Conservation (phyloP, 2,329 filamentous ascomycete genomes). For the Alternaria sp. region DNA sequence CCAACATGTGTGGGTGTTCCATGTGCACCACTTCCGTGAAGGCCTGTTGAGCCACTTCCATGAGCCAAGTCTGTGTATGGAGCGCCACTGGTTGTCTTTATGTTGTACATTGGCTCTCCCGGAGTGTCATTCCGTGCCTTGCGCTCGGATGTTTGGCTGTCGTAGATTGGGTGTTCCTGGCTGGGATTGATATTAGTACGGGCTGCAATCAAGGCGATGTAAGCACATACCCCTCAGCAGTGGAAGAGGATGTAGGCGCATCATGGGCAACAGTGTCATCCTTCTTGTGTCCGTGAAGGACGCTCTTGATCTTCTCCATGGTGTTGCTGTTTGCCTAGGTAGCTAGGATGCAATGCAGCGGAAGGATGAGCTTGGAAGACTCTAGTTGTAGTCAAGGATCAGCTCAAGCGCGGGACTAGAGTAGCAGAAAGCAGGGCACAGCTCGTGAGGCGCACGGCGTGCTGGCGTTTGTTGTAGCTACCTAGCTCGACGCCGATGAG, state of each 20-base stretch:
- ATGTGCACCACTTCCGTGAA: slow-evolving; percentile 6
- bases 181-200: slow-evolving; percentile 10
- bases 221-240: slow-evolving; percentile 12
- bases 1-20: slow-evolving; percentile 8
- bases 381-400: slow-evolving; percentile 11
- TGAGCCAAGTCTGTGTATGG: slow-evolving; percentile 19
- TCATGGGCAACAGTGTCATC: slow-evolving; percentile 36
- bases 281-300: slow-evolving; percentile 45
- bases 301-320: slow-evolving; percentile 56
- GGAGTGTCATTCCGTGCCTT: slow-evolving; percentile 4
- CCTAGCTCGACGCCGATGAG: slow-evolving; percentile 19
- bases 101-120: slow-evolving; percentile 4
- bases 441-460: slow-evolving; percentile 20
- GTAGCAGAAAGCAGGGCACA: slow-evolving; percentile 32
- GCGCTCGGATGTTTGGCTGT: slow-evolving; percentile 32
- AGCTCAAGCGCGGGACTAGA: slow-evolving; percentile 12
- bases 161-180: slow-evolving; percentile 35
- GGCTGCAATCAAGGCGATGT: not conserved
- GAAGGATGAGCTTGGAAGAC: slow-evolving; percentile 4
- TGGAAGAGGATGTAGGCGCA: slow-evolving; percentile 21
- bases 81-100: slow-evolving; percentile 16
- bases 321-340: slow-evolving; percentile 4
- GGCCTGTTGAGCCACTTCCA: slow-evolving; percentile 5
- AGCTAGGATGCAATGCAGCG: slow-evolving; percentile 9
- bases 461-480: slow-evolving; percentile 23